Evolutionary conservation across 2,329 filamentous ascomycete genomes (phyloP).

Genomic region (Mycosphaerella arachidis): DNA sequence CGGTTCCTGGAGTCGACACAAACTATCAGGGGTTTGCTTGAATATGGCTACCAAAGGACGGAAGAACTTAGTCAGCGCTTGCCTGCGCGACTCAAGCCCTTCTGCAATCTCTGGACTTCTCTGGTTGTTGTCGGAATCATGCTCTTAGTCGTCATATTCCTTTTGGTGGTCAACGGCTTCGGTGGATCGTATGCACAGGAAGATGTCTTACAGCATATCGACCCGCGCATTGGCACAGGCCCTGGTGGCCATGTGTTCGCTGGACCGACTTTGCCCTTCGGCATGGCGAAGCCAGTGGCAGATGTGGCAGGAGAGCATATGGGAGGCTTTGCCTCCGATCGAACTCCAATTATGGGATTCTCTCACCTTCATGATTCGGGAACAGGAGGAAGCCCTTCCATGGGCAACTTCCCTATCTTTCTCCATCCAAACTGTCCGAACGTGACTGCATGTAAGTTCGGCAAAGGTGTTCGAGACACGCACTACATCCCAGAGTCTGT

Average conservation of each 20-base stretch:
- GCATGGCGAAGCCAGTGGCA: conserved; percentile 42
- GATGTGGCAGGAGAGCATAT: conserved; percentile 30
- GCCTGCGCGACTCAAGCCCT: conserved; percentile 3
- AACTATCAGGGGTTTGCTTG: conserved; percentile 7
- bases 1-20: conserved; percentile 9
- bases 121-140: conserved; percentile 8
- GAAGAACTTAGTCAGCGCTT: neutral
- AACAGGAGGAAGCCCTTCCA: conserved; percentile 51
- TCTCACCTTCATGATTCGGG: conserved; percentile 47
- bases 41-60: conserved; percentile 4
- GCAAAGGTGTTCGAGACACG: conserved; percentile 48
- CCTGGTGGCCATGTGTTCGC: conserved; percentile 39
- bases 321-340: conserved; percentile 48
- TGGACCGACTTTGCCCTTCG: conserved; percentile 41
- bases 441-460: conserved; percentile 42
- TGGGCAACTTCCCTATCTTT: conserved; percentile 70
- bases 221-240: conserved; percentile 22
- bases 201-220: conserved; percentile 19
- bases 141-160: conserved; percentile 9
- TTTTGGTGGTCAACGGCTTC: conserved; percentile 7
- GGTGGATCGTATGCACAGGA: conserved; percentile 32
- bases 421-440: conserved; percentile 57
- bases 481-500: conserved; percentile 48
- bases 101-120: conserved; percentile 13
- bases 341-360: conserved; percentile 40